Evolutionary conservation across 495 filamentous ascomycete species (phyloP).

Genomic region (Penicillium malachiteum): DNA sequence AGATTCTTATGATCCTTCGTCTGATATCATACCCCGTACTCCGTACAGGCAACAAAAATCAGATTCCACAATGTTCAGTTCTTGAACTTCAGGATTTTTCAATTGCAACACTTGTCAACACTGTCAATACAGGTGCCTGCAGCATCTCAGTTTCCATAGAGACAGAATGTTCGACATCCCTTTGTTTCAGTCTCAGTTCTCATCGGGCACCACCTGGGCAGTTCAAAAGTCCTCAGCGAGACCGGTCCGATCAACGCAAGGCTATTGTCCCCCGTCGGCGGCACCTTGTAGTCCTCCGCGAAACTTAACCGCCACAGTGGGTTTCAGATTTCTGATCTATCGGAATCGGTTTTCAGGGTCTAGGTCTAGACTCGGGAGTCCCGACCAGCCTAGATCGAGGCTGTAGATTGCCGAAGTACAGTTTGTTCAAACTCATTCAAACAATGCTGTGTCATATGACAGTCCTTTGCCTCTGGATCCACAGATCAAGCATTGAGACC

Average conservation of each 20-base stretch:
- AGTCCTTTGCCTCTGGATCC: background rate
- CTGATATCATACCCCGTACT: background rate
- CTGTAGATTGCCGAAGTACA: background rate
- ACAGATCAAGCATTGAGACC: background rate
- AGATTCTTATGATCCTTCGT: background rate
- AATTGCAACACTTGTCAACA: too few relatives aligned
- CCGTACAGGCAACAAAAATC: background rate
- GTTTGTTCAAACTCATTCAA: background rate
- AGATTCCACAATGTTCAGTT: too few relatives aligned
- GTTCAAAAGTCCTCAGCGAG: background rate
- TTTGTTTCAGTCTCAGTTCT: too few relatives aligned
- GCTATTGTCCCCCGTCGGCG: slow-evolving; percentile 2
- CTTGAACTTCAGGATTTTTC: too few relatives aligned
- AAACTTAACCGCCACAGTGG: background rate
- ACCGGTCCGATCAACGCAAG: slow-evolving; percentile 16
- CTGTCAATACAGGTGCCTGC: too few relatives aligned
- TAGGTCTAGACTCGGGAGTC: background rate
- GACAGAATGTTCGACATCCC: too few relatives aligned
- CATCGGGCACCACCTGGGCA: too few relatives aligned
- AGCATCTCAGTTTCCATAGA: too few relatives aligned
- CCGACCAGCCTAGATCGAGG: background rate
- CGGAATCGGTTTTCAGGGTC: slow-evolving; percentile 1
- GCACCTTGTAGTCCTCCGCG: background rate
- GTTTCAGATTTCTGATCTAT: slow-evolving; percentile 30
- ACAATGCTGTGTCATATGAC: background rate